These are phyloP conservation scores for Xanthoparmelia taractica DNA, from an alignment of 495 filamentous ascomycete genomes.

Conservation along the genomic window DNA sequence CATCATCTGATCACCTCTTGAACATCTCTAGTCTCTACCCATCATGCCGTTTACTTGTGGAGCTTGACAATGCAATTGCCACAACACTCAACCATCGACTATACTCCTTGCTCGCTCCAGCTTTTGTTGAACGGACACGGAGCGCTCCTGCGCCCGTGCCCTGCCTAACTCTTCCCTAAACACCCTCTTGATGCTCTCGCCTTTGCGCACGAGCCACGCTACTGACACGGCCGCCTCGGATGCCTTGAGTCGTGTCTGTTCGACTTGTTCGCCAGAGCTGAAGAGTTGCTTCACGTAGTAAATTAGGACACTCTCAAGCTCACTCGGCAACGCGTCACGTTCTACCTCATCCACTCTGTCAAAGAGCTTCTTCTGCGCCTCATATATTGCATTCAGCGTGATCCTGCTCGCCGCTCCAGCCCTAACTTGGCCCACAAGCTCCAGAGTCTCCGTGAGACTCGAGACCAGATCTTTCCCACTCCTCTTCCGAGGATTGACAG, in stretches of 20 bases:
- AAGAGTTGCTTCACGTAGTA: conserved; percentile 19
- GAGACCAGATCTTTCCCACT: conserved; percentile 6
- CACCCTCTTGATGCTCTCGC: conserved; percentile 2
- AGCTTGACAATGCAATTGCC: not conserved
- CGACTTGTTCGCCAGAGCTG: conserved; percentile 20
- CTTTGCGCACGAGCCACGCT: conserved; percentile 14
- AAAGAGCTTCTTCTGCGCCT: conserved; percentile 38
- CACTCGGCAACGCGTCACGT: not conserved
- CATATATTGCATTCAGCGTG: conserved; percentile 40
- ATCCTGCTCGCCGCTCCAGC: conserved; percentile 34
- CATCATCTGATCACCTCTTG: too few species aligned
- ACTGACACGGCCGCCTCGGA: conserved; percentile 20
- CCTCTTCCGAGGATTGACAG: conserved; percentile 32
- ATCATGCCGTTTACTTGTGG: not conserved
- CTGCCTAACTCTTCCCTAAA: conserved; percentile 16
- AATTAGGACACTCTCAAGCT: conserved; percentile 16
- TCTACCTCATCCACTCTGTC: conserved; percentile 28
- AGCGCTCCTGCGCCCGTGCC: conserved; percentile 20
- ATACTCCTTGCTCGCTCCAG: conserved; percentile 20
- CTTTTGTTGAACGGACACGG: conserved; percentile 19
- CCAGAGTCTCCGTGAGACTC: conserved; percentile 16
- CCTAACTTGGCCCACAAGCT: conserved; percentile 16
- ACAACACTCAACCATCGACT: not conserved
- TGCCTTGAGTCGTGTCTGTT: conserved; percentile 25
- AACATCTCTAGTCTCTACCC: too few species aligned